These are phyloP conservation scores for Fusarium guadeloupense DNA, from an alignment of 2,329 filamentous ascomycete species.

Conservation along the genomic window DNA sequence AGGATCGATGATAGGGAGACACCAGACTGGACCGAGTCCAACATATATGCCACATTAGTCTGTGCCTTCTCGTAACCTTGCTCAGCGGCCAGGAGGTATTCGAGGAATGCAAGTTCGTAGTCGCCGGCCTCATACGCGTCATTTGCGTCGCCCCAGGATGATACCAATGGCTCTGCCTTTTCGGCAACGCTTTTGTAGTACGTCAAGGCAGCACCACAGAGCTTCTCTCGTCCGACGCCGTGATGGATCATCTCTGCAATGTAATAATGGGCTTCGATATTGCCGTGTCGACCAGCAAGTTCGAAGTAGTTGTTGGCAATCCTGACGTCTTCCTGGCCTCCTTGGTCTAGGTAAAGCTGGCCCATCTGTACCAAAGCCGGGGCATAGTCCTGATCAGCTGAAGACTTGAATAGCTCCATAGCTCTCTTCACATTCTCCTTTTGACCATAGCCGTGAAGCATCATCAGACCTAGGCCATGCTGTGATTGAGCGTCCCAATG, in stretches of 20 bases:
- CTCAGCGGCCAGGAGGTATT: constrained; percentile 88
- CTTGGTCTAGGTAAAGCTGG: constrained; percentile 86
- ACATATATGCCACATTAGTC: constrained; percentile 86
- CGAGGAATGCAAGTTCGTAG: constrained; percentile 79
- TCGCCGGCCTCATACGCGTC: constrained; percentile 82
- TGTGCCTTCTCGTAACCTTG: constrained; percentile 91
- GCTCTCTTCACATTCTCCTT: constrained; percentile 75
- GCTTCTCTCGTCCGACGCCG: constrained; percentile 81
- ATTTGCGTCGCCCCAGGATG: constrained; percentile 85
- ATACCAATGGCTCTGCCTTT: constrained; percentile 75
- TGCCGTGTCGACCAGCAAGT: constrained; percentile 80
- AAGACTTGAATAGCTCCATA: constrained; percentile 77
- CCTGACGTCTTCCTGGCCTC: constrained; percentile 72
- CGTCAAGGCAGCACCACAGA: constrained; percentile 77
- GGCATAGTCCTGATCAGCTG: constrained; percentile 83
- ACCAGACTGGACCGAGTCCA: constrained; percentile 75
- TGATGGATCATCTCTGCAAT: constrained; percentile 86
- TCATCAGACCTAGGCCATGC: constrained; percentile 84
- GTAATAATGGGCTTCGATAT: constrained; percentile 92
- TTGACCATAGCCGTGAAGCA: constrained; percentile 80
- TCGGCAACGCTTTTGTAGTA: constrained; percentile 87
- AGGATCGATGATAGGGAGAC: constrained; percentile 54
- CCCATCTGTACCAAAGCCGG: constrained; percentile 86
- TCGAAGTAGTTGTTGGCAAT: constrained; percentile 89
- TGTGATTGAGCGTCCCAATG: constrained; percentile 85